Evolutionary conservation across 352 stramenopile genomes (phyloP).

Genomic region (Phytophthora sp.): DNA sequence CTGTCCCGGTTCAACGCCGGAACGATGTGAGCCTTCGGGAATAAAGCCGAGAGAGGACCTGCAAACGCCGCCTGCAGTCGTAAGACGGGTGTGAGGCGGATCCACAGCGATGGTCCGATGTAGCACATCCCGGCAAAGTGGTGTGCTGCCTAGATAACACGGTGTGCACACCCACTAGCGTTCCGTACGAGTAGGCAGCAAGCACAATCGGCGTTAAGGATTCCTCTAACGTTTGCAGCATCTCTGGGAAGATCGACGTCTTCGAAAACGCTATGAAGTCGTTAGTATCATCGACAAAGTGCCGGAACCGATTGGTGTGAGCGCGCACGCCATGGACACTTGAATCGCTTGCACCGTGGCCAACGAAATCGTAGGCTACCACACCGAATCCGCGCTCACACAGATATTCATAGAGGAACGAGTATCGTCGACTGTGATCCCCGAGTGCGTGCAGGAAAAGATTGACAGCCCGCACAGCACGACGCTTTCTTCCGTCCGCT

Average conservation of each 20-base stretch:
- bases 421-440: constrained; percentile 40
- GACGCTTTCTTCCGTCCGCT: neutral
- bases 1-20: constrained; percentile 32
- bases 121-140: constrained; percentile 31
- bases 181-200: constrained; percentile 39
- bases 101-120: constrained; percentile 23
- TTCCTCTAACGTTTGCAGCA: constrained; percentile 6
- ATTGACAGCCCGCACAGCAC: constrained; percentile 31
- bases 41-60: constrained; percentile 20
- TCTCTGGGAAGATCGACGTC: constrained; percentile 11
- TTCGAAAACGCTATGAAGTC: constrained; percentile 35
- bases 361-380: constrained; percentile 41
- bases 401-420: constrained; percentile 33
- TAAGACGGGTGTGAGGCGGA: constrained; percentile 29
- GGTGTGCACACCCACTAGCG: constrained; percentile 40
- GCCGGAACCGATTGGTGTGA: constrained; percentile 30
- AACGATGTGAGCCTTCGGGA: constrained; percentile 35
- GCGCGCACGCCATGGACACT: constrained; percentile 21
- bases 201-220: constrained; percentile 26
- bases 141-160: constrained; percentile 30
- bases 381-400: constrained; percentile 36
- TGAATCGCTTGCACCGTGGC: constrained; percentile 39
- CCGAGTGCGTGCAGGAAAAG: constrained; percentile 43
- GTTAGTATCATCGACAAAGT: constrained; percentile 52
- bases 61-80: constrained; percentile 22